Evolutionary conservation across 2,329 filamentous ascomycete genomes (phyloP).

Genomic region (Pseudogymnoascus sp.): DNA sequence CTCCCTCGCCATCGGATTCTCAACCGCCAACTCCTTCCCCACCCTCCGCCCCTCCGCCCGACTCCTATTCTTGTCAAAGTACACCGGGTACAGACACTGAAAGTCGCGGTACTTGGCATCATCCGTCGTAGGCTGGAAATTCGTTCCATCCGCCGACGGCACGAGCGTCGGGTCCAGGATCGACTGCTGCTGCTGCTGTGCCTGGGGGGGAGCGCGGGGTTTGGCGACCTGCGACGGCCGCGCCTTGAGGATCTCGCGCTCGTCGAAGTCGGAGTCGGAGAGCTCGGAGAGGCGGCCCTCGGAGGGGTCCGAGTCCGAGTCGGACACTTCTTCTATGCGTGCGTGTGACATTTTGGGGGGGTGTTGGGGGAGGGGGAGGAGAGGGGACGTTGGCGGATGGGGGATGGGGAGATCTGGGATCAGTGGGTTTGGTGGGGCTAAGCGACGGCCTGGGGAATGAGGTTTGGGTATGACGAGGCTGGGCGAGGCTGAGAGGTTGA

Average conservation of each 20-base stretch:
- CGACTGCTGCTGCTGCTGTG: slow-evolving; percentile 20
- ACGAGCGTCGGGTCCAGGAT: slow-evolving; percentile 17
- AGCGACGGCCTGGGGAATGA: background rate
- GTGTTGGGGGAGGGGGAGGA: slow-evolving; percentile 11
- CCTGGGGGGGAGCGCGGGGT: slow-evolving; percentile 22
- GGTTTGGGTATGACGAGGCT: background rate
- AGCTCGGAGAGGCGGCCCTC: slow-evolving; percentile 69
- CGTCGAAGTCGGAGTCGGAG: slow-evolving; percentile 50
- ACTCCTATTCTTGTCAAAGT: slow-evolving; percentile 75
- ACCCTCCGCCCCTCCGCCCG: slow-evolving; percentile 80
- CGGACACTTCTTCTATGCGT: slow-evolving; percentile 85
- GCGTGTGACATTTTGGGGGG: slow-evolving; percentile 66
- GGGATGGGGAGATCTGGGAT: slow-evolving; percentile 9
- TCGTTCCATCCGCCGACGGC: slow-evolving; percentile 28
- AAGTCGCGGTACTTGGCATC: slow-evolving; percentile 61
- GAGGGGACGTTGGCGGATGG: background rate
- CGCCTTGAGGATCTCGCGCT: slow-evolving; percentile 31
- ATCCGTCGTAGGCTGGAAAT: slow-evolving; percentile 37
- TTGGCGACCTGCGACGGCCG: slow-evolving; percentile 26
- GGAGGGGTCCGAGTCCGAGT: slow-evolving; percentile 74
- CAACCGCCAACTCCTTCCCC: slow-evolving; percentile 60
- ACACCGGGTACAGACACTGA: slow-evolving; percentile 89
- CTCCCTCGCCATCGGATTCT: slow-evolving; percentile 80
- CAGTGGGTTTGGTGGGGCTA: slow-evolving; percentile 7
- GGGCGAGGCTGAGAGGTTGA: background rate